A percentile compares a stretch with the other conserved stretches of the same genome.
Evolutionary conservation across 768 basidiomycete species (phyloP).

Genomic region (Goffeauzyma gilvescens): DNA sequence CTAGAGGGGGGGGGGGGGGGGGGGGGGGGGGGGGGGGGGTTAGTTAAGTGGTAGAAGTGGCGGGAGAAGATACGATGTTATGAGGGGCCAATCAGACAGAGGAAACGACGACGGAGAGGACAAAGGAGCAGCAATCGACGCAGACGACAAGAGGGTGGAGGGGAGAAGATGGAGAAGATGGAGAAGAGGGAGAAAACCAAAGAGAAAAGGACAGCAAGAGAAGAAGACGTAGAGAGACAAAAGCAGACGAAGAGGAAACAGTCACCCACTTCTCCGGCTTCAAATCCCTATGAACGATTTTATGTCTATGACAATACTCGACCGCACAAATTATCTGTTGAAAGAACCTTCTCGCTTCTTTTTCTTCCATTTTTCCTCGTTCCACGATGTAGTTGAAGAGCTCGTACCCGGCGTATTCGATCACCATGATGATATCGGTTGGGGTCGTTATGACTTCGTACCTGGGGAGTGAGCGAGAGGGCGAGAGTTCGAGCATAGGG

Average conservation of each 20-base stretch:
- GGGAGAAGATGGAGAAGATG: no score
- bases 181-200: no score
- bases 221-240: no score
- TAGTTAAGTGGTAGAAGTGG: not conserved
- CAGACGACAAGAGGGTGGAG: no score
- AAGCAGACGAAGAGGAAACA: no score
- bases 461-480: constrained; percentile 24
- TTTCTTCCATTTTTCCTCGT: constrained; percentile 75
- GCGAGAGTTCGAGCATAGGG: no score
- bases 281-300: constrained; percentile 93
- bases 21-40: not conserved
- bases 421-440: constrained; percentile 92
- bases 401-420: constrained; percentile 89
- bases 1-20: constrained; percentile 36
- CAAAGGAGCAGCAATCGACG: no score
- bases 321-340: constrained; percentile 96
- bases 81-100: not conserved
- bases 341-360: constrained; percentile 78
- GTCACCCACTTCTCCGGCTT: constrained; percentile 77
- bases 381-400: constrained; percentile 94
- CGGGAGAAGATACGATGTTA: not conserved
- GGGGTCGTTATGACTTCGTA: constrained; percentile 65
- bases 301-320: constrained; percentile 86
- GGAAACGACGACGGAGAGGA: no score
- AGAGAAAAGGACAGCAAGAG: no score